A percentile compares a stretch with the other conserved stretches of the same genome.
phyloP scores from a whole-genome alignment of 805 yeast genomes.

The Pichia ethanolica region DNA sequence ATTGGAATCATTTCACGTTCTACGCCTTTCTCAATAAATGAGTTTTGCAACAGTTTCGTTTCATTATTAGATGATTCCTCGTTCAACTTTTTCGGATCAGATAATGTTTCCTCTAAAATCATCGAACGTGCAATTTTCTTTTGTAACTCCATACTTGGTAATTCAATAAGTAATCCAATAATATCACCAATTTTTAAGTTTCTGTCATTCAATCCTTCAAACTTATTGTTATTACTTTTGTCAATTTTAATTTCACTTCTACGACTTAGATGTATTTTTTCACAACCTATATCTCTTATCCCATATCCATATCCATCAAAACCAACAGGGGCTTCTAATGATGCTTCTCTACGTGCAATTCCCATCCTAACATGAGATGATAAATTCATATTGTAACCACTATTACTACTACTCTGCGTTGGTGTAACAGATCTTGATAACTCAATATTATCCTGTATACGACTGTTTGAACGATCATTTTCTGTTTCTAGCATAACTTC shows the following conservation, averaged over 20 bases:
- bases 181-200: slow-evolving; percentile 67
- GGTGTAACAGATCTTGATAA: slow-evolving; percentile 6
- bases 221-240: background rate
- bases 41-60: background rate
- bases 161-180: slow-evolving; percentile 64
- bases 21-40: slow-evolving; percentile 33
- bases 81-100: slow-evolving; percentile 14
- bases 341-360: slow-evolving; percentile 75
- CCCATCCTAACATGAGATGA: slow-evolving; percentile 65
- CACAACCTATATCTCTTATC: slow-evolving; percentile 69
- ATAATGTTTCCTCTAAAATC: slow-evolving; percentile 22
- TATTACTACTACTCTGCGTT: background rate
- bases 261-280: slow-evolving; percentile 67
- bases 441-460: background rate
- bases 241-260: slow-evolving; percentile 39
- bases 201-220: slow-evolving; percentile 25
- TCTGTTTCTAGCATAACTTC: slow-evolving; percentile 7
- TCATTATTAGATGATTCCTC: background rate
- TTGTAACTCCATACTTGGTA: slow-evolving; percentile 53
- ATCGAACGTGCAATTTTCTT: slow-evolving; percentile 33
- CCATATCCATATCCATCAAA: slow-evolving; percentile 94
- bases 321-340: slow-evolving; percentile 92
- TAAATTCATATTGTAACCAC: background rate
- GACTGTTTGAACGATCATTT: slow-evolving; percentile 10
- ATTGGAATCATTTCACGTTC: slow-evolving; percentile 84